phyloP scores from a whole-genome alignment of 257 asterid genomes.

The Lithospermum erythrorhizon region DNA sequence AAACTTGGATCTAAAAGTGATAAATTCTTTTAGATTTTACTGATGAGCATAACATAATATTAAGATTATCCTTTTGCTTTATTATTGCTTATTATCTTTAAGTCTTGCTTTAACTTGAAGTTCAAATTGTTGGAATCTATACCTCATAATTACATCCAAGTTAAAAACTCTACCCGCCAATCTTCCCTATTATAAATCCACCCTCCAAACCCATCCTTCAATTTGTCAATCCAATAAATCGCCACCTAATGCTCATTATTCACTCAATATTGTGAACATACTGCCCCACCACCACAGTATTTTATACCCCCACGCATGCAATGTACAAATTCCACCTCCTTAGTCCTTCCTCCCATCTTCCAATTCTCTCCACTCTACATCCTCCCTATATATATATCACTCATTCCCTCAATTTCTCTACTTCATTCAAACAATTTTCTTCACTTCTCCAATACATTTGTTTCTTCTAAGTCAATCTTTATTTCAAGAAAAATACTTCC shows the following conservation, averaged over 20 bases:
- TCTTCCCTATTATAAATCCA: background rate
- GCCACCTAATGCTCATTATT: slow-evolving; percentile 10
- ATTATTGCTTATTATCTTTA: background rate
- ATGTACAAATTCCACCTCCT: slow-evolving; percentile 2
- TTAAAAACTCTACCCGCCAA: slow-evolving; percentile 26
- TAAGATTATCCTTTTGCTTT: background rate
- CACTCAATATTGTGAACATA: background rate
- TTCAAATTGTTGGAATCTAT: slow-evolving; percentile 6
- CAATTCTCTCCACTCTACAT: background rate
- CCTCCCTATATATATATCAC: slow-evolving; percentile 6
- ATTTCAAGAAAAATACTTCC: background rate
- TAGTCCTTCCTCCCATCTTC: background rate
- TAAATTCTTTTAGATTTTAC: too few relatives aligned
- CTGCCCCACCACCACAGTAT: background rate
- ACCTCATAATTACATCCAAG: slow-evolving; percentile 9
- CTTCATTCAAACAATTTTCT: background rate
- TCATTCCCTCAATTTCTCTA: slow-evolving; percentile 1
- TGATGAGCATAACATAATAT: too few relatives aligned
- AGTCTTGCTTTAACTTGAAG: background rate
- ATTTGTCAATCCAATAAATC: background rate
- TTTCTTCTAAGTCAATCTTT: background rate
- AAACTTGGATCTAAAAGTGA: too few relatives aligned
- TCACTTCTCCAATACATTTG: background rate
- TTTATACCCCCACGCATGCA: slow-evolving; percentile 17
- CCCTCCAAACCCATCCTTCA: slow-evolving; percentile 2